These are phyloP conservation scores for Nadsonia commutata DNA, from an alignment of 1,139 yeast species.

Conservation along the genomic window DNA sequence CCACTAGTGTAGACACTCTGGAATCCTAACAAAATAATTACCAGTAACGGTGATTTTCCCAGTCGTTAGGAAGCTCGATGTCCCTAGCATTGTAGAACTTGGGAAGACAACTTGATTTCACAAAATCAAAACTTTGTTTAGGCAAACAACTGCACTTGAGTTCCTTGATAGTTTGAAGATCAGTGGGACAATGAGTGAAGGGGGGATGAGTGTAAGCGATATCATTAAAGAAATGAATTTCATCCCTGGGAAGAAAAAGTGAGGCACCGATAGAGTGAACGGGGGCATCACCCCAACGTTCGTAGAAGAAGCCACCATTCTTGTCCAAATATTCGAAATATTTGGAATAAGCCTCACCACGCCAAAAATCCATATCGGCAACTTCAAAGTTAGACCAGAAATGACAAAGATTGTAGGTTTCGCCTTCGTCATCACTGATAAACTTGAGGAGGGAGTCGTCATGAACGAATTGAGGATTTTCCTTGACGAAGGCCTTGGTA, in stretches of 20 bases:
- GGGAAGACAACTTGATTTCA: constrained; percentile 14
- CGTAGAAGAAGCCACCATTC: constrained; percentile 70
- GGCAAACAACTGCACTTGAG: constrained; percentile 14
- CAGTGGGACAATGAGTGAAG: constrained; percentile 56
- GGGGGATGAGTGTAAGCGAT: constrained; percentile 71
- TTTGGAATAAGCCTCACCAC: constrained; percentile 46
- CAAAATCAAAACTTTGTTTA: constrained; percentile 14
- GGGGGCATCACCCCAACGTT: constrained; percentile 88
- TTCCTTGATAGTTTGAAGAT: constrained; percentile 9
- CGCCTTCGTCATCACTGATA: constrained; percentile 42
- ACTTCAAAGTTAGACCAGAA: constrained; percentile 80
- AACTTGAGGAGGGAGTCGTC: constrained; percentile 59
- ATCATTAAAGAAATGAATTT: constrained; percentile 66
- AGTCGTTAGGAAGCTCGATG: constrained; percentile 2
- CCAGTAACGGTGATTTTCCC: neutral
- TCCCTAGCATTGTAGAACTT: constrained; percentile 12
- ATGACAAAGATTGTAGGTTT: constrained; percentile 59
- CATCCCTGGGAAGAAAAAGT: constrained; percentile 47
- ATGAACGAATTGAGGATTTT: constrained; percentile 41
- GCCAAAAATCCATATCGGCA: constrained; percentile 67
- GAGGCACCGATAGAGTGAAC: constrained; percentile 76
- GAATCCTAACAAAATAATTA: too few relatives aligned
- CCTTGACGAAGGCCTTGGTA: constrained; percentile 34
- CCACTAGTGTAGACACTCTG: too few relatives aligned
- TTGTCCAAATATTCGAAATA: constrained; percentile 54